Conservation (phyloP, 2,329 filamentous ascomycete genomes). For the Ophiostoma piceae region DNA sequence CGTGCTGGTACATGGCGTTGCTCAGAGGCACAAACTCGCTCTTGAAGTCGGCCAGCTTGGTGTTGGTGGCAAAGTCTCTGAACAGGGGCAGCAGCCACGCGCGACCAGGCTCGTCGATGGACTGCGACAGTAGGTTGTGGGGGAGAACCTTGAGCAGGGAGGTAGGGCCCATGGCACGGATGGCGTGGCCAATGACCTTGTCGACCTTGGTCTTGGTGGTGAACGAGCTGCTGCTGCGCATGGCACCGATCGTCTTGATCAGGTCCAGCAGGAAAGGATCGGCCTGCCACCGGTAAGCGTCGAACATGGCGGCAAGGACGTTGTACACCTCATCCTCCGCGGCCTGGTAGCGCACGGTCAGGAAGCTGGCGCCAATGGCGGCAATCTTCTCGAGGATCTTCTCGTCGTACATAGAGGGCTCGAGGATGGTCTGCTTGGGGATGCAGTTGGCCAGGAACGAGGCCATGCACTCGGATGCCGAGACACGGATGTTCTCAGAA, state of each 20-base stretch:
- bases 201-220: slow-evolving; percentile 93
- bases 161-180: slow-evolving; percentile 84
- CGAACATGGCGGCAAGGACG: slow-evolving; percentile 80
- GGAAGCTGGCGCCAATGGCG: slow-evolving; percentile 63
- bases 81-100: slow-evolving; percentile 94
- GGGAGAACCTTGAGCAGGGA: slow-evolving; percentile 77
- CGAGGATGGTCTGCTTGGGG: slow-evolving; percentile 73
- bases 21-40: slow-evolving; percentile 83
- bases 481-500: slow-evolving; percentile 88
- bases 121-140: slow-evolving; percentile 74
- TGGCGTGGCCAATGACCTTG: slow-evolving; percentile 78
- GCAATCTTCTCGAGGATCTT: slow-evolving; percentile 80
- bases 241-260: slow-evolving; percentile 74
- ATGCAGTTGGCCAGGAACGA: slow-evolving; percentile 90
- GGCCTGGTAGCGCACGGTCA: slow-evolving; percentile 86
- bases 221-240: slow-evolving; percentile 84
- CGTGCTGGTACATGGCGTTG: slow-evolving; percentile 80
- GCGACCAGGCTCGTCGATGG: slow-evolving; percentile 71
- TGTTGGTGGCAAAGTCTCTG: slow-evolving; percentile 84
- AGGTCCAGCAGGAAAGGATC: slow-evolving; percentile 71
- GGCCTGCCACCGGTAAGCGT: slow-evolving; percentile 77
- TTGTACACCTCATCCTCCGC: slow-evolving; percentile 95
- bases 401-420: slow-evolving; percentile 89
- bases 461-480: slow-evolving; percentile 88
- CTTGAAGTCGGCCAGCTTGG: slow-evolving; percentile 78